Evolutionary conservation across 2,329 filamentous ascomycete genomes (phyloP).

Genomic region (Colletotrichum sublineola): DNA sequence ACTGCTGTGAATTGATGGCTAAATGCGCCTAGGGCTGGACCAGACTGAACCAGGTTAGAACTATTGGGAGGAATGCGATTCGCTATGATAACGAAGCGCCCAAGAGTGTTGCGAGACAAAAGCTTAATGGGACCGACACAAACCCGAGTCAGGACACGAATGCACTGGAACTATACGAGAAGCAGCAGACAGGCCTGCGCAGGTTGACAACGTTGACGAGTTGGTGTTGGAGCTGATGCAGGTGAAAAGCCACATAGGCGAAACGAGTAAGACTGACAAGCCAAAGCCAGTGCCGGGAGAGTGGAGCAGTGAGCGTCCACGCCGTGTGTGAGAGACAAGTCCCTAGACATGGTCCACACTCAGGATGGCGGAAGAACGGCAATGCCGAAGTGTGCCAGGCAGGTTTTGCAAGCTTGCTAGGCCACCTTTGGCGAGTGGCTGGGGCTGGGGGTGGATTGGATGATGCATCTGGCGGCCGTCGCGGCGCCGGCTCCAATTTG

Average conservation of each 20-base stretch:
- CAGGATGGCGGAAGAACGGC: not conserved
- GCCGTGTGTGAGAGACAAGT: not conserved
- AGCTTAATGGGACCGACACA: conserved; percentile 2
- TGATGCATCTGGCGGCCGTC: conserved; percentile 1
- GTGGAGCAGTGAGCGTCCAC: not conserved
- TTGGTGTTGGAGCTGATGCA: not conserved
- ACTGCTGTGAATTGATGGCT: not conserved
- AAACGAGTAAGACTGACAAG: not conserved
- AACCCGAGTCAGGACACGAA: conserved; percentile 12
- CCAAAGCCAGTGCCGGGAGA: not conserved
- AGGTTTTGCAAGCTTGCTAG: not conserved
- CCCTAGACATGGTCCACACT: not conserved
- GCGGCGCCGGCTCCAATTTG: not conserved
- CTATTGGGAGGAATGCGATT: not conserved
- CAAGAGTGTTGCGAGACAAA: conserved; percentile 16
- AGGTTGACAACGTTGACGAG: not conserved
- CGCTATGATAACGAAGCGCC: not conserved
- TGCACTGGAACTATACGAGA: conserved; percentile 3
- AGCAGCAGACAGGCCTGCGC: not conserved
- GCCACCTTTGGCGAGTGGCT: not conserved
- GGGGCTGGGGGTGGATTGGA: not conserved
- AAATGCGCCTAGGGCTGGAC: not conserved
- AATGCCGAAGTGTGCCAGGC: not conserved
- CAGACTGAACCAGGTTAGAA: not conserved
- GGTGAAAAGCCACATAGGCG: not conserved